Base-by-base conservation (phyloP, 2,329 filamentous ascomycete genomes). In the Triangularia setosa region DNA sequence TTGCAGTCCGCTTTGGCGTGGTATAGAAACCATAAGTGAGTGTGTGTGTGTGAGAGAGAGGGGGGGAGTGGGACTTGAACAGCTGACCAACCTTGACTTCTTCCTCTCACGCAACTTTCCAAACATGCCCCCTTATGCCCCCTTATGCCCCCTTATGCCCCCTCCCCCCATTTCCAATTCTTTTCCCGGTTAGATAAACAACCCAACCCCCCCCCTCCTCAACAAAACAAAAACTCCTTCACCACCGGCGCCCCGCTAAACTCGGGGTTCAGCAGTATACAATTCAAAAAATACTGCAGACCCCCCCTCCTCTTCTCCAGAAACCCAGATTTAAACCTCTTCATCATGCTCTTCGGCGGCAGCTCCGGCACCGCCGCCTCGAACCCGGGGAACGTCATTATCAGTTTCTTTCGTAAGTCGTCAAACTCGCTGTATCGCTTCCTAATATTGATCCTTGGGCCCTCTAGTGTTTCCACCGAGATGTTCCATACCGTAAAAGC, bases 401-500 rank as follows among this genome's bases (percentile, higher is more conserved):
- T 80, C 21, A 99, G 84, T 69, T 87, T 87, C 58, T 83, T 79
- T 61, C 93, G 86, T 66, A 99, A 84, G 63, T 91, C 87, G 75
- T 96, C 92, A 73, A 98, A 98, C 75, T 98, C 94, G 0, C 93
- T 97, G 77, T 97, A 98, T 75, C 93, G 84, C 74, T 89, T 89
- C 64, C 86, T 80, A 68, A 89, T 85, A 66, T 83, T 82, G 78
- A 89, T 87, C 57, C 79, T 81, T 65, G 83, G 83, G 52, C 86
- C 85, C 85, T 88, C 27, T 3, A 98, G 79, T 3, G 93, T 97
- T 75, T 95, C 88, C 54, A 99, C 91, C 57, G 84, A 87, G 72
- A 95, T 93, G 74, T 92, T 95, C 91, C 92, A 99, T 7, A 97
- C 93, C 1, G 97, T 92, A 79, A 98, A 99, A 1, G 93, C 91